Conservation (phyloP, 768 basidiomycete species). For the Cystofilobasidium ferigula region DNA sequence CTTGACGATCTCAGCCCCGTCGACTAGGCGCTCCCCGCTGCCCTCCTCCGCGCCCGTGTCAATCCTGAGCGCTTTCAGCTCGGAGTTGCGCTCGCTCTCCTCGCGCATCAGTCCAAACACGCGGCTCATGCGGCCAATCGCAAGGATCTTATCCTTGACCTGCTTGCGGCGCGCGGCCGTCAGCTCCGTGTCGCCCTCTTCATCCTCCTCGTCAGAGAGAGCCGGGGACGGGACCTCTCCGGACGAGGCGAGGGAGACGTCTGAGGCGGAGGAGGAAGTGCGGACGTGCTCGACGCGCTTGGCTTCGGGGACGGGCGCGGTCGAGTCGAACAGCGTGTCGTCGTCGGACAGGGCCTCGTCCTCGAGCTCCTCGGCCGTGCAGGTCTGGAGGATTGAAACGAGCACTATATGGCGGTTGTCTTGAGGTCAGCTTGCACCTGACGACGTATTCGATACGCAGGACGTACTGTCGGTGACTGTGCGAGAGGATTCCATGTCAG, state of each 20-base stretch:
- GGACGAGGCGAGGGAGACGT: too few relatives aligned
- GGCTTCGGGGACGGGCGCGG: conserved; percentile 26
- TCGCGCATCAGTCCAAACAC: conserved; percentile 91
- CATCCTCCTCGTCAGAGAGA: conserved; percentile 34
- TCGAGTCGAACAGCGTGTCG: conserved; percentile 26
- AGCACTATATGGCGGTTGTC: conserved; percentile 51
- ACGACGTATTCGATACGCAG: too few relatives aligned
- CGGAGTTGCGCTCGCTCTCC: conserved; percentile 93
- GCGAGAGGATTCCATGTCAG: background rate
- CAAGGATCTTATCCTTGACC: conserved; percentile 98
- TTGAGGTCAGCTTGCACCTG: too few relatives aligned
- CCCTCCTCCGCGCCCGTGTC: conserved; percentile 46
- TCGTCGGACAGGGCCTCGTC: conserved; percentile 56
- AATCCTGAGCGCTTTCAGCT: conserved; percentile 69
- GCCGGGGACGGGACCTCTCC: background rate
- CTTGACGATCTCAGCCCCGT: conserved; percentile 89
- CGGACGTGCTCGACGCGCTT: conserved; percentile 23
- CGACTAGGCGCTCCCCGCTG: conserved; percentile 60
- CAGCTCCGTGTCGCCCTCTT: conserved; percentile 36
- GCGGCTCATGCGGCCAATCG: conserved; percentile 88
- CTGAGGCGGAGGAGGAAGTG: too few relatives aligned
- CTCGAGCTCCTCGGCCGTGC: conserved; percentile 90
- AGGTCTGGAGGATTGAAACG: conserved; percentile 88
- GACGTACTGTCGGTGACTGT: conserved; percentile 69
- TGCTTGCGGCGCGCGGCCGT: conserved; percentile 62